Evolutionary conservation across 805 yeast species (phyloP), one percentile per base, ranked within the genome.

Genomic region (Barnettozyma vustinii): DNA sequence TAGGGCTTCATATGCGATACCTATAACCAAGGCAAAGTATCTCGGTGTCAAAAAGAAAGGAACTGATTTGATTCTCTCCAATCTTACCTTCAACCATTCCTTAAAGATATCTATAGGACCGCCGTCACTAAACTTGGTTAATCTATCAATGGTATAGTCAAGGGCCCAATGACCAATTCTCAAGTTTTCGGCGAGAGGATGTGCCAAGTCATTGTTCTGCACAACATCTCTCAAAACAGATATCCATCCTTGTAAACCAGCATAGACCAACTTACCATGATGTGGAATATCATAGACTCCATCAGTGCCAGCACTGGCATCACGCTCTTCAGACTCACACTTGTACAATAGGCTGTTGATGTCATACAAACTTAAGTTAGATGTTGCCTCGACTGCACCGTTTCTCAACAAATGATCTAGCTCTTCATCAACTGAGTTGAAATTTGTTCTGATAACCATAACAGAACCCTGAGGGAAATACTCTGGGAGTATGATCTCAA

Each of bases 231-330:
- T 75, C 55, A 92, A 66, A 1, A 81, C 83, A 0, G 88, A 73
- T 42, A 82, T 78, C 96, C 96, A 92, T 1, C 99, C 98, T 65
- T 89, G 95, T 20, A 94, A 69, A 10, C 99, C 99, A 37, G 96
- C 91, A 65, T 88, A 92, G 0, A 81, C 84, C 42, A 91, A 69
- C 15, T 71, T 70, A 0, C 97, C 97, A 64, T 76, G 70, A 27
- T 75, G 72, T 1, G 98, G 97, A 42, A 92, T 73, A 44, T 68
- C 64, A 66, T 94, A 92, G 0, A 78, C 78, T 9, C 97, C 96
- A 41, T 76, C 83, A 9, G 65, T 57, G 6, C 96, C 96, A 20
- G 67, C 75, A 55, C 91, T 80, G 12, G 81, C 77, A 61, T 91
- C 97, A 20, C 89, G 71, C 65, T 92, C 99, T 66, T 92, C 99